Evolutionary conservation across 192 early-diverging fungal species (phyloP).

Genomic region (Entophlyctis luteolus): DNA sequence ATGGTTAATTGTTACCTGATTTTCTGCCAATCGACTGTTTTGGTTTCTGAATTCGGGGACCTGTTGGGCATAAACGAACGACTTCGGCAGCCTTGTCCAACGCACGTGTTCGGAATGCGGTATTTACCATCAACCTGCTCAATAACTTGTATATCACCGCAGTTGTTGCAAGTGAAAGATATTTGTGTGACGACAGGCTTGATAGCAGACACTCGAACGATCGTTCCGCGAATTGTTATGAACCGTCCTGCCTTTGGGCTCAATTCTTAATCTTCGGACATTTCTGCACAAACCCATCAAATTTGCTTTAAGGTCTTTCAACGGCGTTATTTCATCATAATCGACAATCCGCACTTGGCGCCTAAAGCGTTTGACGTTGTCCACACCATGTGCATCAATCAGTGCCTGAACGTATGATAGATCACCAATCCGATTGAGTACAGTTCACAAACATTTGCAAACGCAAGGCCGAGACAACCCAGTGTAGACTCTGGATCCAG

Average conservation of each 20-base stretch:
- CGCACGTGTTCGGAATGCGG: constrained; percentile 57
- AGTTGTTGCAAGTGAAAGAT: constrained; percentile 59
- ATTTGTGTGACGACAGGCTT: constrained; percentile 65
- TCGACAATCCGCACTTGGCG: constrained; percentile 40
- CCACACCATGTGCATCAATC: not conserved
- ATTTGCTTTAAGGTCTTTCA: constrained; percentile 71
- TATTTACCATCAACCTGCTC: constrained; percentile 65
- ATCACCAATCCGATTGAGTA: too few relatives aligned
- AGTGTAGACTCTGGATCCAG: not conserved
- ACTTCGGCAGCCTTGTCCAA: constrained; percentile 61
- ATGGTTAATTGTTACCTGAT: constrained; percentile 43
- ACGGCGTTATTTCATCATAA: constrained; percentile 52
- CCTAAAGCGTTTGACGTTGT: not conserved
- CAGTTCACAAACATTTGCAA: not conserved
- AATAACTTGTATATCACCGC: constrained; percentile 53
- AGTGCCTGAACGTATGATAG: not conserved
- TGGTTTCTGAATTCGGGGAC: constrained; percentile 45
- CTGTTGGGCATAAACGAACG: constrained; percentile 60
- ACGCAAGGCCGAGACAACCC: not conserved
- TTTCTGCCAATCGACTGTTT: constrained; percentile 72
- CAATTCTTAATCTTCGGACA: constrained; percentile 4
- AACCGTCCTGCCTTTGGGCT: constrained; percentile 47
- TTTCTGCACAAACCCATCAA: constrained; percentile 48
- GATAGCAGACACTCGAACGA: constrained; percentile 72
- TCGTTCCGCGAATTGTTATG: constrained; percentile 70